A percentile compares a stretch with the other conserved stretches of the same genome.
phyloP scores from a whole-genome alignment of 306 rosid species.

The Ammopiptanthus mongolicus region DNA sequence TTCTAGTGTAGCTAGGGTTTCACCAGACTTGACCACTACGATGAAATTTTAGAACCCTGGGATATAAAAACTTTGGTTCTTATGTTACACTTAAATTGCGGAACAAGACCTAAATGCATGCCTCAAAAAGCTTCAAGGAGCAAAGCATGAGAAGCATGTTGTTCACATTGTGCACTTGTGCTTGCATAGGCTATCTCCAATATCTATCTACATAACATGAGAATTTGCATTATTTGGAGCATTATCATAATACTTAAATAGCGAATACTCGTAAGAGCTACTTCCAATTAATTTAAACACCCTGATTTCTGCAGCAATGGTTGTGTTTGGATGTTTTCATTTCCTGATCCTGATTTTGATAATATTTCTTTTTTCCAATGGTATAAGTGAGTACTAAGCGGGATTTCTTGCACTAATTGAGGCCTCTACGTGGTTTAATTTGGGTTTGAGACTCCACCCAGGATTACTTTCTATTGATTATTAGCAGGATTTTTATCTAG shows the following conservation, averaged over 20 bases:
- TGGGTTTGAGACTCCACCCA: neutral
- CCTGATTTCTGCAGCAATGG: no score
- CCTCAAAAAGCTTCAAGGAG: neutral
- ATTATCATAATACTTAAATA: neutral
- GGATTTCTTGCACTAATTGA: neutral
- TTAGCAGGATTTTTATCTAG: neutral
- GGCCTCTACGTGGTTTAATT: neutral
- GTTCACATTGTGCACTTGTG: neutral
- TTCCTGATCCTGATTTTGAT: no score
- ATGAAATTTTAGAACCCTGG: neutral
- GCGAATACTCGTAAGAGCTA: neutral
- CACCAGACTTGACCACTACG: neutral
- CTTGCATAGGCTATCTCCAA: neutral
- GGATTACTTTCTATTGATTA: neutral
- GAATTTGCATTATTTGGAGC: neutral
- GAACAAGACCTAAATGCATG: neutral
- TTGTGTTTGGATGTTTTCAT: no score
- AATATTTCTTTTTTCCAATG: neutral
- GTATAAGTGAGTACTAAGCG: neutral
- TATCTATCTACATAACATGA: neutral
- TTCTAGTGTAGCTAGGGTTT: neutral
- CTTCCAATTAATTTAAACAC: neutral
- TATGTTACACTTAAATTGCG: neutral
- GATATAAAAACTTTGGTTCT: neutral
- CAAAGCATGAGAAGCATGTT: neutral